A percentile compares a stretch with the other conserved stretches of the same genome.
These are phyloP conservation scores for Botrytis tulipae DNA, from an alignment of 2,329 filamentous ascomycete genomes.

Conservation along the genomic window DNA sequence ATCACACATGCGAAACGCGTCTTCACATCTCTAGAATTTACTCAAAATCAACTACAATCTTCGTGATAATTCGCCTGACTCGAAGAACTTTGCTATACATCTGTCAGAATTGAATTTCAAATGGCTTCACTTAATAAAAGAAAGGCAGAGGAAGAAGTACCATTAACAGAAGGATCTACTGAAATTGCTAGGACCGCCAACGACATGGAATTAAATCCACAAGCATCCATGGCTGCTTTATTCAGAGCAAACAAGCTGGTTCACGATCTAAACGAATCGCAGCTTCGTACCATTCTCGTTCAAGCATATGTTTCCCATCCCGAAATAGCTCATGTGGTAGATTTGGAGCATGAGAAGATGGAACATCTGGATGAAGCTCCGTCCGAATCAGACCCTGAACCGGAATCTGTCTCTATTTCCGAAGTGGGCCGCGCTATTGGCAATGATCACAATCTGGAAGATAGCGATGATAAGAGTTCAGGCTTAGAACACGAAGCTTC, in stretches of 20 bases:
- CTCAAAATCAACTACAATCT: not conserved
- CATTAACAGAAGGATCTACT: not conserved
- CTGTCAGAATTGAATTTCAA: not conserved
- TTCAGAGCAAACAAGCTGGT: constrained; percentile 19
- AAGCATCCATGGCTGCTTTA: constrained; percentile 4
- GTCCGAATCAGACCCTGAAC: not conserved
- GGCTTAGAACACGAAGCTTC: not conserved
- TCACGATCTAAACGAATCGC: constrained; percentile 17
- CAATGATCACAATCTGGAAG: not conserved
- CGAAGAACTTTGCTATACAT: not conserved
- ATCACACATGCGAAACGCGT: not conserved
- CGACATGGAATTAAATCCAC: constrained; percentile 1
- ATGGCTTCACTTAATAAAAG: not conserved
- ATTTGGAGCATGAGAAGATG: constrained; percentile 19
- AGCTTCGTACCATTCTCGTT: constrained; percentile 18
- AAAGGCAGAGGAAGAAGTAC: constrained; percentile 9
- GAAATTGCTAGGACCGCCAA: not conserved
- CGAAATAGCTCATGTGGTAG: constrained; percentile 5
- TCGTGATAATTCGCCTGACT: not conserved
- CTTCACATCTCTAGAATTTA: not conserved
- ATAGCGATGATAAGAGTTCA: not conserved
- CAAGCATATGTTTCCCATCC: constrained; percentile 17
- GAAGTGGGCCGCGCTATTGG: too few relatives aligned
- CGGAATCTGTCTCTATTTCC: not conserved
- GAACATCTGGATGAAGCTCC: not conserved